Conservation (phyloP, 345 rosid species). For the Citrus hindsii region DNA sequence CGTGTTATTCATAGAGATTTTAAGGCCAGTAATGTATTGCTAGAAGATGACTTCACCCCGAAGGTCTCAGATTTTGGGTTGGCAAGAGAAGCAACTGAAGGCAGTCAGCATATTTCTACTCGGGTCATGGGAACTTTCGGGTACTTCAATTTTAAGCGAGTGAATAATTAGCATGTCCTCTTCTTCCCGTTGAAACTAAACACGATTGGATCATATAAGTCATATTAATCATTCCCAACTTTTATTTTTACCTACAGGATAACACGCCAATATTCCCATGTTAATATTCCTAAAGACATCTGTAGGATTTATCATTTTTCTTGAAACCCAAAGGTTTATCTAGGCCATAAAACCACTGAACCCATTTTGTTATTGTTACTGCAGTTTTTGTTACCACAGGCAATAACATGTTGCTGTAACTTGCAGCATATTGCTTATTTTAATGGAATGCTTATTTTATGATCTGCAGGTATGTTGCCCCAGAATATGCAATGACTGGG, state of each 20-base stretch:
- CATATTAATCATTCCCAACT: neutral
- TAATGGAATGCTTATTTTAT: constrained; percentile 1
- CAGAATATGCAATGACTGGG: constrained; percentile 99
- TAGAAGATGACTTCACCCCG: constrained; percentile 90
- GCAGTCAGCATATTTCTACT: constrained; percentile 93
- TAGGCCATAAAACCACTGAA: neutral
- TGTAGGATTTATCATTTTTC: neutral
- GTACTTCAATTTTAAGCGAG: constrained; percentile 32
- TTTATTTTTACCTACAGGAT: neutral
- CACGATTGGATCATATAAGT: neutral
- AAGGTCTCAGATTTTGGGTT: constrained; percentile 99
- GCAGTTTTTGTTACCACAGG: neutral
- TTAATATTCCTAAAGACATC: neutral
- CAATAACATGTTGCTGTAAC: neutral
- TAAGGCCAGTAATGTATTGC: constrained; percentile 91
- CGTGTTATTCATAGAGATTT: constrained; percentile 98
- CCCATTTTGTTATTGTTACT: neutral
- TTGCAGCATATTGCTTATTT: neutral
- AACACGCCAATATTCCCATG: neutral
- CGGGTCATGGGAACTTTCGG: constrained; percentile 99
- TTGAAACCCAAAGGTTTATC: neutral
- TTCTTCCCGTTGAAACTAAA: neutral
- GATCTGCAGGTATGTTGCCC: constrained; percentile 88
- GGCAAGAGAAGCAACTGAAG: constrained; percentile 99
- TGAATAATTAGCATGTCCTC: neutral